Evolutionary conservation across 1,284 basidiomycete genomes (phyloP).

Genomic region (Sutorius eximius): DNA sequence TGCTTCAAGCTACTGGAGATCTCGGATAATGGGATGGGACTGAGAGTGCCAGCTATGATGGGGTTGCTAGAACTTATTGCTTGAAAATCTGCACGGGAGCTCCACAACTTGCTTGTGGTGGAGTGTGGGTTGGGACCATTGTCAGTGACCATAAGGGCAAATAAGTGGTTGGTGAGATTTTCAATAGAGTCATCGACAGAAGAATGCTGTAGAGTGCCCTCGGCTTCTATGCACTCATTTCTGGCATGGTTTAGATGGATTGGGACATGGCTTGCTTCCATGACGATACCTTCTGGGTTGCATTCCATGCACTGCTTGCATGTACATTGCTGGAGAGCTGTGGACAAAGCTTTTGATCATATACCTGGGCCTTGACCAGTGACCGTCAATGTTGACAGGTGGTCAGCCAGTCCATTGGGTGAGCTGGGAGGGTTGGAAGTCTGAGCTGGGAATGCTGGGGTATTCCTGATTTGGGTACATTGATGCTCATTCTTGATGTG

Average conservation of each 20-base stretch:
- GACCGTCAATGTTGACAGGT: no score
- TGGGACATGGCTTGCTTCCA: background rate
- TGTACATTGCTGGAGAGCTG: background rate
- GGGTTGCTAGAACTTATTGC: background rate
- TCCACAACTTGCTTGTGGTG: background rate
- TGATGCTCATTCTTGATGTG: background rate
- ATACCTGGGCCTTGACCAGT: no score
- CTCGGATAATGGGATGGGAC: background rate
- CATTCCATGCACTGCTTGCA: background rate
- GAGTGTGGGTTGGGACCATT: background rate
- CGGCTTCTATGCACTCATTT: background rate
- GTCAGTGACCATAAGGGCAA: background rate
- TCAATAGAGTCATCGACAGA: background rate
- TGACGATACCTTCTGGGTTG: background rate
- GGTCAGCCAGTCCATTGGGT: no score
- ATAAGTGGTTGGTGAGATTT: background rate
- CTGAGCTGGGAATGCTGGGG: no score
- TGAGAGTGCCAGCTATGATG: background rate
- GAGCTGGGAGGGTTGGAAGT: no score
- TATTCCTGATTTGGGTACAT: background rate
- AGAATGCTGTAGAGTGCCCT: no score
- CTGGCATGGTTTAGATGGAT: background rate
- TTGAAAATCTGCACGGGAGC: background rate
- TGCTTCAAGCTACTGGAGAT: background rate
- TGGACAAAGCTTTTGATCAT: no score